Conservation (phyloP, 768 basidiomycete genomes). For the Epithele typhae region DNA sequence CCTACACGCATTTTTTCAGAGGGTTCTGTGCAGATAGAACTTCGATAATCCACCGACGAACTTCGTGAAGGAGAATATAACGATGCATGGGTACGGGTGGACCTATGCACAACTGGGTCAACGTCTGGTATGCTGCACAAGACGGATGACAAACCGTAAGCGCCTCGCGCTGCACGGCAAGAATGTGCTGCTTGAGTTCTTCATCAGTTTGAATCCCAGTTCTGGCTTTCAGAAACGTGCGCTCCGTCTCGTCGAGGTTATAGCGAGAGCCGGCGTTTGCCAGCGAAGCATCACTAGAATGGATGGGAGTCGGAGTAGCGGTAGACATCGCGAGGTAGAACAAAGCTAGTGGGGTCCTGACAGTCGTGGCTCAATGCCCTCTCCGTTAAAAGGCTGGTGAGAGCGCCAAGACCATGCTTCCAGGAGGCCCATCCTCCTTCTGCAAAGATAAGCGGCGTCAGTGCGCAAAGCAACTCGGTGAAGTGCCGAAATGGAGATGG, state of each 20-base stretch:
- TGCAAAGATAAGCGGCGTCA: too few species aligned
- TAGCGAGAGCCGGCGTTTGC: not conserved
- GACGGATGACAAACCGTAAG: conserved; percentile 13
- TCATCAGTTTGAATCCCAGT: conserved; percentile 23
- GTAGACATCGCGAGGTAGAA: too few species aligned
- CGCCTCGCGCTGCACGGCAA: conserved; percentile 18
- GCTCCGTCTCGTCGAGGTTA: not conserved
- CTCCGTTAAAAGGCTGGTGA: too few species aligned
- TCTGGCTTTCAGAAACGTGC: conserved; percentile 3
- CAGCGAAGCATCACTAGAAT: too few species aligned
- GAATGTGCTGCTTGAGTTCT: conserved; percentile 21
- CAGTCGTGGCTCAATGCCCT: too few species aligned
- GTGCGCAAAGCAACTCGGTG: too few species aligned
- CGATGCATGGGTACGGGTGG: conserved; percentile 25
- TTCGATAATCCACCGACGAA: conserved; percentile 4
- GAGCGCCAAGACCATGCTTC: too few species aligned
- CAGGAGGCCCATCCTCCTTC: too few species aligned
- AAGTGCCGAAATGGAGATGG: too few species aligned
- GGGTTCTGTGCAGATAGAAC: not conserved
- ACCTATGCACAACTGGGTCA: conserved; percentile 7
- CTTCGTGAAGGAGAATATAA: conserved; percentile 16
- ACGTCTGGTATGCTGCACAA: not conserved
- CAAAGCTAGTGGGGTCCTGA: too few species aligned
- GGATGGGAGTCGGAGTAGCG: too few species aligned
- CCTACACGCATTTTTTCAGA: conserved; percentile 2